These are phyloP conservation scores for Euphrasia confusa DNA, from an alignment of 257 asterid genomes.

Conservation along the genomic window DNA sequence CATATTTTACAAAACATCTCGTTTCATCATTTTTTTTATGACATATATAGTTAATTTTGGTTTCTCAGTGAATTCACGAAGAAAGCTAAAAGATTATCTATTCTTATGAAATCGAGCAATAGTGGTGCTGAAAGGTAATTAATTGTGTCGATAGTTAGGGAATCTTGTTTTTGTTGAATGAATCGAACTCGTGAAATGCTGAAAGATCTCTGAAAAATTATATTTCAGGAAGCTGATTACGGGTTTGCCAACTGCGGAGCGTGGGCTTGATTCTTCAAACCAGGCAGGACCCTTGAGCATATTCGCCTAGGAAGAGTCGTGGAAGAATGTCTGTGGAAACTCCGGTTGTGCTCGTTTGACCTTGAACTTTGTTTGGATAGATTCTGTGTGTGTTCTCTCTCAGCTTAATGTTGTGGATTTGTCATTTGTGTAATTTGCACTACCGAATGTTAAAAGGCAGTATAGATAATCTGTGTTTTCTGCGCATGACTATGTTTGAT, in stretches of 20 bases:
- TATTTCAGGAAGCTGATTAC: conserved; percentile 63
- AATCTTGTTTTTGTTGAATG: too few species aligned
- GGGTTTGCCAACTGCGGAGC: conserved; percentile 67
- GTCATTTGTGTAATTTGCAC: conserved; percentile 22
- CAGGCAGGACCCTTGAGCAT: conserved; percentile 72
- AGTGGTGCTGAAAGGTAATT: conserved; percentile 50
- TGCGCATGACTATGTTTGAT: too few species aligned
- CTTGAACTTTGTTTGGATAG: conserved; percentile 2
- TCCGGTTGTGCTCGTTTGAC: background rate
- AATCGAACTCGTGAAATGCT: background rate
- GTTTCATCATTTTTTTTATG: background rate
- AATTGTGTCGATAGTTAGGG: conserved; percentile 8
- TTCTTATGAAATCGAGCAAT: conserved; percentile 47
- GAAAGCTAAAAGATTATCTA: conserved; percentile 70
- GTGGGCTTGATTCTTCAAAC: conserved; percentile 79
- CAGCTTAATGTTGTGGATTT: background rate
- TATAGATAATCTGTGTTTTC: too few species aligned
- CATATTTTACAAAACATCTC: background rate
- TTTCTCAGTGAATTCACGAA: conserved; percentile 55
- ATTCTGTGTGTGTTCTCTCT: background rate
- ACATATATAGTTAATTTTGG: conserved; percentile 3
- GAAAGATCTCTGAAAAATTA: conserved; percentile 2
- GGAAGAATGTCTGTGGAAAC: conserved; percentile 13
- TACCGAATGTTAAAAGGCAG: background rate
- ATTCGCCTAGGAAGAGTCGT: conserved; percentile 41